phyloP scores from a whole-genome alignment of 352 stramenopile species.

The Pythium guiyangense region DNA sequence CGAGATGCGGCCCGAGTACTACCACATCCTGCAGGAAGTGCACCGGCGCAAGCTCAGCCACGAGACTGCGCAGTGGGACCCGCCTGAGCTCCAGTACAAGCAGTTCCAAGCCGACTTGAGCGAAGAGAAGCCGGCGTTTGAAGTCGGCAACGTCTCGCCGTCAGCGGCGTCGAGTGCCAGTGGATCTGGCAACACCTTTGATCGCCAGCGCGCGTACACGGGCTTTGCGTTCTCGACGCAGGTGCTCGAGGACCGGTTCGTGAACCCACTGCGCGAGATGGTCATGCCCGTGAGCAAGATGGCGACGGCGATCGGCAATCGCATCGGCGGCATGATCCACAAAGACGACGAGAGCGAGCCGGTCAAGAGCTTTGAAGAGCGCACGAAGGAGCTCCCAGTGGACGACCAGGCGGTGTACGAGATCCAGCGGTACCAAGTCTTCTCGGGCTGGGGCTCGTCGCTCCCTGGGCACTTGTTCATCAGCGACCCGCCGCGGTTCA shows the following conservation, averaged over 20 bases:
- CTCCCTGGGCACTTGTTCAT: constrained; percentile 74
- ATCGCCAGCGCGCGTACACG: constrained; percentile 60
- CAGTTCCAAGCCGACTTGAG: constrained; percentile 66
- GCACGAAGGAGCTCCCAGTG: constrained; percentile 47
- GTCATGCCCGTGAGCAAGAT: constrained; percentile 65
- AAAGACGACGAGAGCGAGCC: constrained; percentile 23
- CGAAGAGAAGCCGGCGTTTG: constrained; percentile 54
- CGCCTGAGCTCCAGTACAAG: constrained; percentile 60
- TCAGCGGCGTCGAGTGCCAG: constrained; percentile 6
- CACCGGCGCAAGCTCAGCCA: constrained; percentile 36
- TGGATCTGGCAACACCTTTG: neutral
- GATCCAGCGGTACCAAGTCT: constrained; percentile 84
- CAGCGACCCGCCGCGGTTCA: constrained; percentile 70
- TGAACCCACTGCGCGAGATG: constrained; percentile 72
- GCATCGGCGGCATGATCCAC: constrained; percentile 33
- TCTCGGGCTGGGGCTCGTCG: constrained; percentile 74
- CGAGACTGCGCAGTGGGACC: constrained; percentile 53
- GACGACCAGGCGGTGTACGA: constrained; percentile 71
- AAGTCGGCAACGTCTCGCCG: constrained; percentile 30
- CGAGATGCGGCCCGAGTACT: constrained; percentile 81
- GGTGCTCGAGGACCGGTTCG: constrained; percentile 68
- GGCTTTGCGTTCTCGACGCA: constrained; percentile 85
- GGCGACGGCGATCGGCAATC: constrained; percentile 21
- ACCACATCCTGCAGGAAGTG: constrained; percentile 83
- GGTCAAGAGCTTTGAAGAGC: constrained; percentile 57